Evolutionary conservation across 2,329 filamentous ascomycete genomes (phyloP).

Genomic region (Fusarium cicatricum): DNA sequence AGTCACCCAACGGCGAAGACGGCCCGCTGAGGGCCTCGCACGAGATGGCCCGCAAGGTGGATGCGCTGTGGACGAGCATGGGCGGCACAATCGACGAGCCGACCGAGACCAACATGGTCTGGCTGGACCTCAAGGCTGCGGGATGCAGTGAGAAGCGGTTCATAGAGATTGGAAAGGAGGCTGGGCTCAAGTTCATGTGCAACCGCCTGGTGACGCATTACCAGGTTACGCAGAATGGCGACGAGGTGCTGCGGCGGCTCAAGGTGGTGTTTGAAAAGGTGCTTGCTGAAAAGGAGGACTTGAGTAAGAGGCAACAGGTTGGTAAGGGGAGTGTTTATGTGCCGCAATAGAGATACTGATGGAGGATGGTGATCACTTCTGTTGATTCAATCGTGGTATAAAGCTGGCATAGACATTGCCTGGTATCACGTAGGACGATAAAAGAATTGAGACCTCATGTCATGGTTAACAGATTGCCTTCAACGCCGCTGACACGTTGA

Average conservation of each 20-base stretch:
- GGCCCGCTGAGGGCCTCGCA: slow-evolving; percentile 70
- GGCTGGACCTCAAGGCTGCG: slow-evolving; percentile 75
- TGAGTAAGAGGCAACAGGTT: slow-evolving; percentile 22
- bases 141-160: slow-evolving; percentile 54
- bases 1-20: slow-evolving; percentile 49
- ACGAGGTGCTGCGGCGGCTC: slow-evolving; percentile 66
- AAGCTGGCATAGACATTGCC: no score
- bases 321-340: slow-evolving; percentile 41
- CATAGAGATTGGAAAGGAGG: slow-evolving; percentile 50
- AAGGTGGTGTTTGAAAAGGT: slow-evolving; percentile 60
- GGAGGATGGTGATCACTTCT: no score
- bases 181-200: slow-evolving; percentile 53
- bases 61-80: slow-evolving; percentile 73
- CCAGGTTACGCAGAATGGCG: slow-evolving; percentile 68
- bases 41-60: slow-evolving; percentile 68
- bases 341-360: slow-evolving; percentile 19
- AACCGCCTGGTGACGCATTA: slow-evolving; percentile 59
- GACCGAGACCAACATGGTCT: slow-evolving; percentile 92
- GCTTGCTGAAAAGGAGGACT: slow-evolving; percentile 34
- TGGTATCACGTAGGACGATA: no score
- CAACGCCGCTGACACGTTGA: slow-evolving; percentile 35
- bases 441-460: not conserved
- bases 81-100: slow-evolving; percentile 75
- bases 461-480: not conserved
- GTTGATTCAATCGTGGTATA: not conserved